phyloP scores from a whole-genome alignment of 2,329 filamentous ascomycete species.

The Dactylellina cionopaga region DNA sequence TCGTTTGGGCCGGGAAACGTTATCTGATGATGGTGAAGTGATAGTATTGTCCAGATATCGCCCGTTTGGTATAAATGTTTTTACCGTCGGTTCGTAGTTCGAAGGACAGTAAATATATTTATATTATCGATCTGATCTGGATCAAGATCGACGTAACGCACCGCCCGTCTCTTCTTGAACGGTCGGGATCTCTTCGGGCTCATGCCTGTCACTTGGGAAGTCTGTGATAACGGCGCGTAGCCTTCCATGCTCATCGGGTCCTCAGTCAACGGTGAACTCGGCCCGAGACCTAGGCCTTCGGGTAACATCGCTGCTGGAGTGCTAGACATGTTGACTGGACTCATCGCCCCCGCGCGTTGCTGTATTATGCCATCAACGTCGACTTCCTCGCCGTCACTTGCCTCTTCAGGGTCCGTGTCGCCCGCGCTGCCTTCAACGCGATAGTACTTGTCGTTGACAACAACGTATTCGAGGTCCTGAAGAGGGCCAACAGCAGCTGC shows the following conservation, averaged over 20 bases:
- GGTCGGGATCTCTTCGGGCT: conserved; percentile 25
- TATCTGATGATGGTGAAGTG: no score
- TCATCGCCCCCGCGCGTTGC: conserved; percentile 15
- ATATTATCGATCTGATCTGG: conserved; percentile 52
- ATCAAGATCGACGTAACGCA: conserved; percentile 50
- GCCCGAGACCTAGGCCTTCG: conserved; percentile 43
- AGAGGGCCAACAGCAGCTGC: conserved; percentile 48
- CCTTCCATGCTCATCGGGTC: conserved; percentile 45
- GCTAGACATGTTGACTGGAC: conserved; percentile 18
- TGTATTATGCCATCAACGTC: conserved; percentile 5
- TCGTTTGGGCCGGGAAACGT: no score
- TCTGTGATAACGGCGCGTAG: conserved; percentile 41
- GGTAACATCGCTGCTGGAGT: conserved; percentile 34
- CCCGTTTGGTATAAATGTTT: no score
- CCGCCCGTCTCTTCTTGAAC: conserved; percentile 49
- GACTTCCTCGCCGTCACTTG: conserved; percentile 38
- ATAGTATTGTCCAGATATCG: no score
- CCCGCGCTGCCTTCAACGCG: conserved; percentile 49
- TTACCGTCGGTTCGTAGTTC: conserved; percentile 48
- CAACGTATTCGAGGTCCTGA: conserved; percentile 50
- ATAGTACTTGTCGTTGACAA: conserved; percentile 52
- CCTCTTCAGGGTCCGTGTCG: conserved; percentile 48
- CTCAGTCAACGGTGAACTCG: conserved; percentile 44
- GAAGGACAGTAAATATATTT: conserved; percentile 51
- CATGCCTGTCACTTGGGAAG: conserved; percentile 15